Percentiles rank a stretch among this genome's conserved stretches.
These are phyloP conservation scores for Calamus simplicifolius DNA, from an alignment of 176 grass and related monocot genomes.

Conservation along the genomic window DNA sequence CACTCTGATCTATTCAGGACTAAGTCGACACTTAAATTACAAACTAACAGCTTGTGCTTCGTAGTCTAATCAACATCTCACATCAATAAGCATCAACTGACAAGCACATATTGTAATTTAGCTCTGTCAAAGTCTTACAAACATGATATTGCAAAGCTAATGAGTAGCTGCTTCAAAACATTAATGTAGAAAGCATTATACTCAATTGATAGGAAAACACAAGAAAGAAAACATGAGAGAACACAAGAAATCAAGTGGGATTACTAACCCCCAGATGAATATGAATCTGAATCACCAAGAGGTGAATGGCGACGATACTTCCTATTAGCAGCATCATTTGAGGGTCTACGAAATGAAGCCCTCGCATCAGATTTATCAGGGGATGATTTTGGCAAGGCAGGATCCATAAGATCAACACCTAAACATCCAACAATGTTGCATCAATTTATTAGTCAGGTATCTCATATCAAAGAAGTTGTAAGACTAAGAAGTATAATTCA, in stretches of 20 bases:
- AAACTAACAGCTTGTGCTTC: too few species aligned
- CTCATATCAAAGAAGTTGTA: too few species aligned
- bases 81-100: not conserved
- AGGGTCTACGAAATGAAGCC: constrained; percentile 15
- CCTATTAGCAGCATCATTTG: constrained; percentile 16
- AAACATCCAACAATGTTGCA: not conserved
- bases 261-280: constrained; percentile 10
- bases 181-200: not conserved
- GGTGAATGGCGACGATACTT: constrained; percentile 20
- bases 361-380: constrained; percentile 9
- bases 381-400: not conserved
- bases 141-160: too few species aligned
- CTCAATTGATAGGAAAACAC: not conserved
- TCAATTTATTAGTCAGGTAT: too few species aligned
- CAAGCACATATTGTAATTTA: not conserved
- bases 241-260: not conserved
- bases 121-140: not conserved
- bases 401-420: constrained; percentile 20
- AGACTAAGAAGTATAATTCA: too few species aligned
- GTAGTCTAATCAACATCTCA: not conserved
- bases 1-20: too few species aligned
- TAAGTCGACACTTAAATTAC: too few species aligned
- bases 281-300: constrained; percentile 7
- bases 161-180: too few species aligned
- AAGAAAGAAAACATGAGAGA: not conserved